Base-by-base conservation (phyloP, 169 alveolate genomes). In the Cryptosporidium ubiquitum region DNA sequence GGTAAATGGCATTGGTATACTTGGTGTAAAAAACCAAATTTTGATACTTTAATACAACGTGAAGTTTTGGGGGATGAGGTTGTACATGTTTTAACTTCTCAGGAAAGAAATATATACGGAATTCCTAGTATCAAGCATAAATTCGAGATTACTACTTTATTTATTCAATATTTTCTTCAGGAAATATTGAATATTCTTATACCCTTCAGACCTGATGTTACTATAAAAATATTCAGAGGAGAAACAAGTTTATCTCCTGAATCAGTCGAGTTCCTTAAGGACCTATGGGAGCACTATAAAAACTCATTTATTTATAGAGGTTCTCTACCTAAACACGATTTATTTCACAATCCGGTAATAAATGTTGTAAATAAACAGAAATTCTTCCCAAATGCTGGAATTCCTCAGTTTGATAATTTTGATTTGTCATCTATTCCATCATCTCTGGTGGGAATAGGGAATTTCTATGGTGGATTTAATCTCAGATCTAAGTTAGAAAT, bases 1-100 rank as follows among this genome's bases (percentile, higher is more conserved):
- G 89, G 74, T 0, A 79, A 47, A 23, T 37, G 71, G 79, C 89
- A 61, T 37, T 79, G 89, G 89, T 79, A 35, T 16, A 26, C 79
- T 18, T 79, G 89, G 89, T n/a, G 55, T 35, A 79, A 47, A 79
- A 40, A 44, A 23, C 75, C 73, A 10, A 14, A 60, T 35, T 79
- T 69, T 26, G 57, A 74, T 31, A 52, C 26, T 10, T 26, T 33
- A 58, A 44, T 79, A 20, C 68, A 26, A 14, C 74, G 29, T 10
- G 68, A 42, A n/a, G 75, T 64, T 10, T 40, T 79, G 26, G 89
- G 75, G 12, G 73, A 61, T 42, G 75, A 58, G 61, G 49, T 61
- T 23, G 40, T 79, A 10, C 89, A 79, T 39, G 14, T 47, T 5
- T 20, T 73, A 20, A 73, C 52, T 39, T 31, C 70, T 18, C 14